A percentile compares a stretch with the other conserved stretches of the same genome.
Evolutionary conservation across 139 green algal species (phyloP).

Genomic region (Chlamydomonas eustigma): DNA sequence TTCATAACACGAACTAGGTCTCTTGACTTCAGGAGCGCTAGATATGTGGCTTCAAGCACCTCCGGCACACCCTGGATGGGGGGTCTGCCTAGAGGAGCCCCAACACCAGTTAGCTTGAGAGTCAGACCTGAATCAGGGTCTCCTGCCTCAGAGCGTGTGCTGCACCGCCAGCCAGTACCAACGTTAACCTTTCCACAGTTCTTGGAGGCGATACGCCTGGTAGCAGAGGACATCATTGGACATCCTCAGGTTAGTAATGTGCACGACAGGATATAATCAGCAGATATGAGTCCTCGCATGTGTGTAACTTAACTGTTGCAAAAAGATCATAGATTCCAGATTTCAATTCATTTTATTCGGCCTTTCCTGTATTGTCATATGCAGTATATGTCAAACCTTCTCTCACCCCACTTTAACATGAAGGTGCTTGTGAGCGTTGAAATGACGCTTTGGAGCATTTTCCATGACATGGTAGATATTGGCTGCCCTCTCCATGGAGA

Average conservation of each 20-base stretch:
- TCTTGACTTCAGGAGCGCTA: neutral
- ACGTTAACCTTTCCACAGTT: constrained; percentile 34
- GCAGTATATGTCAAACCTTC: neutral
- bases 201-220: constrained; percentile 31
- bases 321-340: neutral
- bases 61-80: neutral
- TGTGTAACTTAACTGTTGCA: neutral
- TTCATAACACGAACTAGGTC: too few relatives aligned
- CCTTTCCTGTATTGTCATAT: neutral
- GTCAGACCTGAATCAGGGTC: neutral
- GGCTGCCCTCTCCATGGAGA: neutral
- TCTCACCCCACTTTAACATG: neutral
- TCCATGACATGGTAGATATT: neutral
- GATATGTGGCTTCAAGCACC: neutral
- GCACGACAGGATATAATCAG: constrained; percentile 15
- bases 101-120: neutral
- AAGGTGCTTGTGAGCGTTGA: neutral
- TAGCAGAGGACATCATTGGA: constrained; percentile 28
- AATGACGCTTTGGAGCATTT: neutral
- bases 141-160: too few relatives aligned
- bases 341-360: neutral
- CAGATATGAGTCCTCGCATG: neutral
- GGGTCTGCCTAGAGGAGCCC: neutral
- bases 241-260: constrained; percentile 26
- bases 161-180: constrained; percentile 22